Evolutionary conservation across 2,329 filamentous ascomycete species (phyloP).

Genomic region (Phoma sp.): DNA sequence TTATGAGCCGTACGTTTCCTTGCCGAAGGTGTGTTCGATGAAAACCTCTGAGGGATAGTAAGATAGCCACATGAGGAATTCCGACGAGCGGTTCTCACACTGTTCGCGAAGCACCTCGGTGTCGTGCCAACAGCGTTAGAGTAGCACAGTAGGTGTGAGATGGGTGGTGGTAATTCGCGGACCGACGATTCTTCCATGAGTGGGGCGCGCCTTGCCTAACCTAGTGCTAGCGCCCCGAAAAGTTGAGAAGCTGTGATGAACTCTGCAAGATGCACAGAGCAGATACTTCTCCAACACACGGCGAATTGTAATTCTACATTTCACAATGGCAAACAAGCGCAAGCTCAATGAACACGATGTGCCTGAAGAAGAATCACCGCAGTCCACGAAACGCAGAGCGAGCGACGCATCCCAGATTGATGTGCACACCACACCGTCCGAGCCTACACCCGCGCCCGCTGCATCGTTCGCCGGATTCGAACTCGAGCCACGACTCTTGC

Average conservation of each 20-base stretch:
- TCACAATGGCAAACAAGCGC: constrained; percentile 48
- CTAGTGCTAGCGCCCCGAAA: constrained; percentile 25
- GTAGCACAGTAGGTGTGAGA: no score
- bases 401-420: constrained; percentile 34
- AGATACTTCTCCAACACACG: constrained; percentile 8
- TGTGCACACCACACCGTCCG: constrained; percentile 20
- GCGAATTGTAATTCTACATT: neutral
- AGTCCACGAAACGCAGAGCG: constrained; percentile 22
- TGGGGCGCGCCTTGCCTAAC: constrained; percentile 14
- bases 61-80: neutral
- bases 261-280: constrained; percentile 11
- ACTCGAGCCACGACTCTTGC: constrained; percentile 83
- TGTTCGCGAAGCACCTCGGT: neutral
- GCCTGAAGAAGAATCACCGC: constrained; percentile 45
- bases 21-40: neutral
- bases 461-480: constrained; percentile 75
- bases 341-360: constrained; percentile 58
- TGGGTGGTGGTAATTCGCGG: neutral
- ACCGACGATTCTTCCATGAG: constrained; percentile 17
- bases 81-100: neutral
- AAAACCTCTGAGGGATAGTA: neutral
- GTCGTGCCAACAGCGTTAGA: no score
- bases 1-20: neutral
- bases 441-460: constrained; percentile 21
- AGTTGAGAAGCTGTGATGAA: constrained; percentile 25